phyloP scores from a whole-genome alignment of 805 yeast species.

The Sungouiella thailandica region DNA sequence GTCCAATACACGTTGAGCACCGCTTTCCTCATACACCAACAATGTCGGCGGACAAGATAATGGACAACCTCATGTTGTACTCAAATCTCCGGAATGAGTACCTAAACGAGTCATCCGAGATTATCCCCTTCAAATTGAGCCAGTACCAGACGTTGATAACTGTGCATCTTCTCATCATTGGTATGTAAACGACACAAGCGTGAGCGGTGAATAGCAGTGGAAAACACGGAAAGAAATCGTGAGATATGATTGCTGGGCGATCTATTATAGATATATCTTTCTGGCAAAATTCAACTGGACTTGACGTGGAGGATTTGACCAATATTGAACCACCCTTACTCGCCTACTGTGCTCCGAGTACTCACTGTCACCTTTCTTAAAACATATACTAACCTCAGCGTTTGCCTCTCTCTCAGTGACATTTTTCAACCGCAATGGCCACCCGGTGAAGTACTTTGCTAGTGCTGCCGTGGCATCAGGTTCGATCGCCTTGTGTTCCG shows the following conservation, averaged over 20 bases:
- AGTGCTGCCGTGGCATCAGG: constrained; percentile 32
- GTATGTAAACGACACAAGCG: constrained; percentile 13
- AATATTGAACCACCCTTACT: too few species aligned
- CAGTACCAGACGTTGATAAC: constrained; percentile 11
- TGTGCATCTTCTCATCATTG: constrained; percentile 9
- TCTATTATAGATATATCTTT: too few species aligned
- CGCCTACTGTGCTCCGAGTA: too few species aligned
- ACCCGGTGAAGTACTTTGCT: constrained; percentile 17
- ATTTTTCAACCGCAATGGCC: constrained; percentile 12
- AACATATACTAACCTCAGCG: constrained; percentile 11
- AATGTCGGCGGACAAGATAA: constrained; percentile 2
- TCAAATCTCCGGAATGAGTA: constrained; percentile 9
- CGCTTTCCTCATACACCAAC: neutral
- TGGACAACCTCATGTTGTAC: constrained; percentile 6
- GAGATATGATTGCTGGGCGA: too few species aligned
- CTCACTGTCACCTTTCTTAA: too few species aligned
- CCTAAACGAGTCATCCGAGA: constrained; percentile 7
- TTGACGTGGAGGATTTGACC: too few species aligned
- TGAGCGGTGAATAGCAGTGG: too few species aligned
- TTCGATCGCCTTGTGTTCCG: constrained; percentile 33
- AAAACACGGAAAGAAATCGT: too few species aligned
- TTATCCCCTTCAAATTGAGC: constrained; percentile 10
- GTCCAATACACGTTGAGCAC: neutral
- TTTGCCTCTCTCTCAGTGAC: constrained; percentile 13
- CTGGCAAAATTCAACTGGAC: too few species aligned